phyloP scores from a whole-genome alignment of 2,329 filamentous ascomycete genomes.

The Fonsecaea multimorphosa region DNA sequence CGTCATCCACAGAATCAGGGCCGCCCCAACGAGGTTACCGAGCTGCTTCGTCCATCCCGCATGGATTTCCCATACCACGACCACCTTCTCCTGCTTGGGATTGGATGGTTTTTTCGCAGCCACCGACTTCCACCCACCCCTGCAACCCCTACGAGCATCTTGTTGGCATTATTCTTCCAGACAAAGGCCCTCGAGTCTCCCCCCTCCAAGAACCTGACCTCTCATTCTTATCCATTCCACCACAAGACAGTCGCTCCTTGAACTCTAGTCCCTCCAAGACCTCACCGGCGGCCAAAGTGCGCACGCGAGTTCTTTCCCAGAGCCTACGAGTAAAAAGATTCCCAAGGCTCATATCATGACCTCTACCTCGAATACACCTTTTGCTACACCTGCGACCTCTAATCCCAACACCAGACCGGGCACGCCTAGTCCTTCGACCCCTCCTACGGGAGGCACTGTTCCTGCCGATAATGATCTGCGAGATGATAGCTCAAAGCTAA shows the following conservation, averaged over 20 bases:
- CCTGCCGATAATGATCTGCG: slow-evolving; percentile 60
- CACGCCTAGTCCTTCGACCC: slow-evolving; percentile 41
- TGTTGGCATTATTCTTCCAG: slow-evolving; percentile 18
- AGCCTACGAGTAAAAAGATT: slow-evolving; percentile 1
- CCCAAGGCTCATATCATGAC: slow-evolving; percentile 33
- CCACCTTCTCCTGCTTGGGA: slow-evolving; percentile 28
- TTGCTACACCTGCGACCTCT: slow-evolving; percentile 33
- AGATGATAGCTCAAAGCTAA: slow-evolving; percentile 86
- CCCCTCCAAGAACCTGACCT: slow-evolving; percentile 6
- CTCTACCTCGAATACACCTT: slow-evolving; percentile 35
- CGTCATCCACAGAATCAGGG: slow-evolving; percentile 2
- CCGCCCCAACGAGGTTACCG: slow-evolving; percentile 15
- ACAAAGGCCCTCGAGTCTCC: slow-evolving; percentile 9
- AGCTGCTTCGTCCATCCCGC: slow-evolving; percentile 27
- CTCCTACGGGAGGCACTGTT: slow-evolving; percentile 40
- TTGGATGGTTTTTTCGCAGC: slow-evolving; percentile 29
- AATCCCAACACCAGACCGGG: slow-evolving; percentile 34
- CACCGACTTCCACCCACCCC: slow-evolving; percentile 10
- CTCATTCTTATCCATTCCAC: slow-evolving; percentile 20
- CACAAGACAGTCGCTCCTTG: slow-evolving; percentile 7
- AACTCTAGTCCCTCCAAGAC: slow-evolving; percentile 7
- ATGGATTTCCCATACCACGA: slow-evolving; percentile 31
- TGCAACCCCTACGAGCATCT: slow-evolving; percentile 15
- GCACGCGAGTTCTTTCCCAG: slow-evolving; percentile 11
- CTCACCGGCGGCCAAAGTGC: slow-evolving; percentile 20